Conservation (phyloP, 2,329 filamentous ascomycete genomes). For the Curvularia lunata region DNA sequence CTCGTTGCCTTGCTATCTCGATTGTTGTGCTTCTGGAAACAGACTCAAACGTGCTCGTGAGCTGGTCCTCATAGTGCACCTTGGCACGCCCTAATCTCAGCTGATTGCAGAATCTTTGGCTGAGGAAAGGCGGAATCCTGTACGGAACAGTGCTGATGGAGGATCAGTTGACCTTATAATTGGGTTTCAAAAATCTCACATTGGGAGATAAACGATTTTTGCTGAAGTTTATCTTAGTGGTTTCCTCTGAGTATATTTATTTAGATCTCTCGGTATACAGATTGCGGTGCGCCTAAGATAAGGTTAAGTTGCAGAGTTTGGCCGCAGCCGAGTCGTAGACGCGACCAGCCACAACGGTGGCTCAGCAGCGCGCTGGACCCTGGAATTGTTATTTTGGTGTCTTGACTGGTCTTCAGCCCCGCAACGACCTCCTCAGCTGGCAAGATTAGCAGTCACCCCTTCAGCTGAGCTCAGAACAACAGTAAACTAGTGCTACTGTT, state of each 20-base stretch:
- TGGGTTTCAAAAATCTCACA: neutral
- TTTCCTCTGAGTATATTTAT: neutral
- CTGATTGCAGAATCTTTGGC: neutral
- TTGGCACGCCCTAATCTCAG: neutral
- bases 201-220: neutral
- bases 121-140: neutral
- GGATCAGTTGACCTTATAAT: neutral
- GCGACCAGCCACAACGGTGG: slow-evolving; percentile 13
- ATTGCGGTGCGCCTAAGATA: neutral
- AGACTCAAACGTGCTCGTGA: neutral
- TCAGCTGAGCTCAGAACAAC: slow-evolving; percentile 16
- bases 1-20: neutral
- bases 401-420: slow-evolving; percentile 17
- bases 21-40: neutral
- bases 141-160: neutral
- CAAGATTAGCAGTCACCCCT: slow-evolving; percentile 13
- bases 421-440: slow-evolving; percentile 28
- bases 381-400: slow-evolving; percentile 18
- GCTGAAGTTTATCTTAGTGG: neutral
- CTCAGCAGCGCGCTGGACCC: slow-evolving; percentile 13
- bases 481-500: slow-evolving; percentile 5
- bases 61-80: neutral
- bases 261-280: neutral
- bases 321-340: neutral
- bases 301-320: neutral